Base-by-base conservation (phyloP, 2,329 filamentous ascomycete genomes). In the Sclerotinia minor region DNA sequence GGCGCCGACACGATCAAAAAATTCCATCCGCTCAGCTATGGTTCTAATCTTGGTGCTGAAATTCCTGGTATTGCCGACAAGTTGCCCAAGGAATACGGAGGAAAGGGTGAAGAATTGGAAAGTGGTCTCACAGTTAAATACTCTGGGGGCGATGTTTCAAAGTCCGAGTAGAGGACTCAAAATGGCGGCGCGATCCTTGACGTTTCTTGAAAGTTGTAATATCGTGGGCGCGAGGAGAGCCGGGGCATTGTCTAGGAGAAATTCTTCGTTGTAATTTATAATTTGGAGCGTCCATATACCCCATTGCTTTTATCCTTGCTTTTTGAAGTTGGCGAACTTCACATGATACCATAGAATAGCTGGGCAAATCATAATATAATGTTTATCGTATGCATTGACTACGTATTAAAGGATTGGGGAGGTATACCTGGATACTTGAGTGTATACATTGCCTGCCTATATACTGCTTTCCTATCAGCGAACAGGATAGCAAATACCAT, bases 71-170 rank as follows among this genome's bases (percentile, higher is more conserved):
- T 95, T 68, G 88, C 86, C 17, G 81, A 85, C 59, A 83, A 85
- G 57, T 80, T 97, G 60, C 92, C 93, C 2, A 83, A 84, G 72
- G 87, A 85, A 70, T 97, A 97, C 76, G 94, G 94, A 67, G 94
- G 94, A 35, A 88, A 88, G 73, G 89, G 86, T 60, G 61, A 79
- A 77, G 78, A 82, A 77, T 55, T 81, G 19, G 73, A 72, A 60
- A 72, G 74, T 38, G 76, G 76, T 15, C 63, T 75, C 47, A 74
- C 76, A 58, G 77, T 78, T 38, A 74, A 74, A 64, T 76, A 77
- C 64, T 65, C 71, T 66, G 66, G 65, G 11, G 52, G 26, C 24
- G 65, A 60, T n/a, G 35, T 13, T 35, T 26, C 35, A 5, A 32
- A n/a, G 7, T 19, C 35, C 15, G 41, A 29, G 5, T 65, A 53